A percentile compares a stretch with the other conserved stretches of the same genome.
Conservation (phyloP, 768 basidiomycete species). For the Phlebiopsis gigantea region DNA sequence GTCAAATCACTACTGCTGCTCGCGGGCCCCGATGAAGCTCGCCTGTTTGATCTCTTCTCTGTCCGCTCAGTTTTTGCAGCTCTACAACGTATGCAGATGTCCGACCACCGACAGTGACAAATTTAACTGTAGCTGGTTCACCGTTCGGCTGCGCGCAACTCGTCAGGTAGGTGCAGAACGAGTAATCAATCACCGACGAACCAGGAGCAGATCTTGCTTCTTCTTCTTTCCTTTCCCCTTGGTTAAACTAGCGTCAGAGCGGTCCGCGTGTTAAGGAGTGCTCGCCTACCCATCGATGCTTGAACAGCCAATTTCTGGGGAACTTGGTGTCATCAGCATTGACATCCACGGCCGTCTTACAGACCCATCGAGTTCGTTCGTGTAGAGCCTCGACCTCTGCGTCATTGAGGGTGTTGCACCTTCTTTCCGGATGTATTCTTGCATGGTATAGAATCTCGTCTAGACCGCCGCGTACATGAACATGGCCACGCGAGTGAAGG, state of each 20-base stretch:
- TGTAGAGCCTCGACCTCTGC: slow-evolving; percentile 48
- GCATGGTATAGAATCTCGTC: slow-evolving; percentile 76
- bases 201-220: slow-evolving; percentile 43
- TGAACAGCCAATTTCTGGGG: slow-evolving; percentile 61
- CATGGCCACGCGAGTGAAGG: slow-evolving; percentile 1
- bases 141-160: slow-evolving; percentile 52
- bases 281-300: too few relatives aligned
- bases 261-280: neutral
- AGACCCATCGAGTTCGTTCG: slow-evolving; percentile 48
- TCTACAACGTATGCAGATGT: slow-evolving; percentile 70
- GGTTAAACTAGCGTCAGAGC: too few relatives aligned
- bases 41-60: neutral
- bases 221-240: slow-evolving; percentile 54
- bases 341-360: slow-evolving; percentile 54
- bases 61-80: slow-evolving; percentile 39
- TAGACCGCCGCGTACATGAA: slow-evolving; percentile 15
- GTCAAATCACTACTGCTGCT: slow-evolving; percentile 22
- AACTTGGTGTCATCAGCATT: slow-evolving; percentile 68
- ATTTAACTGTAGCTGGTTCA: slow-evolving; percentile 64
- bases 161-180: neutral
- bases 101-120: slow-evolving; percentile 70
- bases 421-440: slow-evolving; percentile 65
- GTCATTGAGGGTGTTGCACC: slow-evolving; percentile 48
- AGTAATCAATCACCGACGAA: slow-evolving; percentile 18
- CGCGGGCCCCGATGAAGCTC: neutral